Conservation (phyloP, 2,329 filamentous ascomycete species). For the Grosmannia serpens region DNA sequence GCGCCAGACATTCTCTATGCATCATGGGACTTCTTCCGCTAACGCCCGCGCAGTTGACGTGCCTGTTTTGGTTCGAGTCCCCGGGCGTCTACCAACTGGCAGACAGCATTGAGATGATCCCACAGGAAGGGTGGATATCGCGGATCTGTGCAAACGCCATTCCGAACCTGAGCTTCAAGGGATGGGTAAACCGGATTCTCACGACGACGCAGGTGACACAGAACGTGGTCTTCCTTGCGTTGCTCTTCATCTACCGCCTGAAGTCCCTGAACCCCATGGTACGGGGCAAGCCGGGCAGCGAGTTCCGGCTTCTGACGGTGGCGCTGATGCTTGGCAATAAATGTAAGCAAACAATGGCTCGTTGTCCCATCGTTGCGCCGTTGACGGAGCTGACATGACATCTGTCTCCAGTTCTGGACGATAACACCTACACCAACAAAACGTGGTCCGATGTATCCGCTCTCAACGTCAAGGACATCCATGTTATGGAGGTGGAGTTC, state of each 20-base stretch:
- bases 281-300: conserved; percentile 83
- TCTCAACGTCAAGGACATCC: conserved; percentile 87
- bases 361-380: not conserved
- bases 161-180: conserved; percentile 70
- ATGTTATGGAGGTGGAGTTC: conserved; percentile 99
- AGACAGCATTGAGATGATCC: conserved; percentile 43
- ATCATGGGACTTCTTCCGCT: not conserved
- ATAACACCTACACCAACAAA: conserved; percentile 99
- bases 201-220: conserved; percentile 93
- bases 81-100: conserved; percentile 67
- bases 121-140: conserved; percentile 28
- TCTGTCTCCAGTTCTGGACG: conserved; percentile 60
- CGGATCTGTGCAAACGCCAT: conserved; percentile 59
- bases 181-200: conserved; percentile 87
- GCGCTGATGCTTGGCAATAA: conserved; percentile 98
- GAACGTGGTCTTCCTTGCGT: conserved; percentile 81
- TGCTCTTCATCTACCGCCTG: conserved; percentile 86
- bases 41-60: conserved; percentile 58
- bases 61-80: conserved; percentile 94
- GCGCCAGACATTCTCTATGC: not conserved
- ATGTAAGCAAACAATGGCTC: conserved; percentile 42
- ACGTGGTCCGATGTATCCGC: conserved; percentile 98
- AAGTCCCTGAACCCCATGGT: conserved; percentile 85
- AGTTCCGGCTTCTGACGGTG: conserved; percentile 84
- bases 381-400: not conserved